Evolutionary conservation across 2,329 filamentous ascomycete species (phyloP), one percentile per base, ranked within the genome.

Genomic region (Whalleya microplaca): DNA sequence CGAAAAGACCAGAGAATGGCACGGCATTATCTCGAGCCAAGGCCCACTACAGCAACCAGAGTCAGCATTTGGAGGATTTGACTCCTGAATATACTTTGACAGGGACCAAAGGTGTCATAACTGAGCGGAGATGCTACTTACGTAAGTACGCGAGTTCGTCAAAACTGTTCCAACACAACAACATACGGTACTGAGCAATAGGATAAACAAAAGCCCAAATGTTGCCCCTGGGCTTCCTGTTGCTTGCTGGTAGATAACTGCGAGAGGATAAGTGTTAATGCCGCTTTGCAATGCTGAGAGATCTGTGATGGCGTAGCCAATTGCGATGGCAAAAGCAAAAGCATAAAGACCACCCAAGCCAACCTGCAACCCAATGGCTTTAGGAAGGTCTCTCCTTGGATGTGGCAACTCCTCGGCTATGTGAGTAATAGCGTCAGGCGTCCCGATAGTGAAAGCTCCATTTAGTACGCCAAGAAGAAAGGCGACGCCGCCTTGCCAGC

Each of bases 391-490:
- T 53, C 66, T 71, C 49, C 64, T 72, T 7, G 77, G 78, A 16
- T 73, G 69, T 0, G 74, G 83, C 19, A 86, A 80, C 69, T 87
- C 84, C 68, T 88, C 84, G 3, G 83, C 81, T 64, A 87, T 75
- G 69, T 88, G 85, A 8, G 80, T 82, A 18, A 87, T 83, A 52
- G 83, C 81, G 69, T 89, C 86, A 2, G 85, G 83, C 0, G 84
- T 87, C 18, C 86, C 86, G 21, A 89, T 83, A 19, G 84, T 84
- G 66, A 86, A 89, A 10, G 85, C 84, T 4, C 85, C 86, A 63
- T 88, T 89, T 21, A 89, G 76, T 69, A 89, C 86, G 18, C 86
- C 86, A 0, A 83, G 75, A 21, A 88, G 73, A 60, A 89, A 89
- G 2, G 85, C 84, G n/a, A 89, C 82, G 16, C 84, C 84, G 44